Conservation (phyloP, 306 rosid genomes). For the Vigna mungo region DNA sequence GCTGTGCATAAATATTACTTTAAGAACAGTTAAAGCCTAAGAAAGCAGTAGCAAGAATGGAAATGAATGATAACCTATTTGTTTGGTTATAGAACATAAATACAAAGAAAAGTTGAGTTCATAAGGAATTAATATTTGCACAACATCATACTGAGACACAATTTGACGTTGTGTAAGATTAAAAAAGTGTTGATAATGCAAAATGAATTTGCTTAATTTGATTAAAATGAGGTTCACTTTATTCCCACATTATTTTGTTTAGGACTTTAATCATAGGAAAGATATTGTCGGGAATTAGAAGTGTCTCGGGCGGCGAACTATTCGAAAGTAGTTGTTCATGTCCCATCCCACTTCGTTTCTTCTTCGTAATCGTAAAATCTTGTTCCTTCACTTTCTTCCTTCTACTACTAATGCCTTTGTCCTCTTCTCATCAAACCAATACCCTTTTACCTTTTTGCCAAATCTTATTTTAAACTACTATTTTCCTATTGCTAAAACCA, state of each 20-base stretch:
- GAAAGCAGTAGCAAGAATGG: too few relatives aligned
- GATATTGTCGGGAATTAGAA: slow-evolving; percentile 47
- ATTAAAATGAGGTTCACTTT: not conserved
- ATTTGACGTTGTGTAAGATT: too few relatives aligned
- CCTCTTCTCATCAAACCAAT: not conserved
- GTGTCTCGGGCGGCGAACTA: slow-evolving; percentile 45
- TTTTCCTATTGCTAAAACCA: not conserved
- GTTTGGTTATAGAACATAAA: too few relatives aligned
- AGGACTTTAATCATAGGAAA: not conserved
- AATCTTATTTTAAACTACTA: not conserved
- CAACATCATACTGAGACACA: too few relatives aligned
- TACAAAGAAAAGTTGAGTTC: too few relatives aligned
- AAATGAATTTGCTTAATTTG: not conserved
- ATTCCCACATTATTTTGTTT: not conserved
- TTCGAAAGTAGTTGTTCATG: slow-evolving; percentile 19
- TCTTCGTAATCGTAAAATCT: slow-evolving; percentile 9
- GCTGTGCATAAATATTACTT: not conserved
- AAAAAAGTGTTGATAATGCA: too few relatives aligned
- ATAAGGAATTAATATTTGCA: too few relatives aligned
- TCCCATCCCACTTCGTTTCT: slow-evolving; percentile 16
- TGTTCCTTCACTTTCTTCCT: not conserved
- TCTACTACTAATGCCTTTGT: not conserved
- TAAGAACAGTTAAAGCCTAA: not conserved
- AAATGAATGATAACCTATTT: too few relatives aligned
- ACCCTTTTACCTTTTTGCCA: not conserved